Base-by-base conservation (phyloP, 306 rosid genomes). In the Malus asiatica region DNA sequence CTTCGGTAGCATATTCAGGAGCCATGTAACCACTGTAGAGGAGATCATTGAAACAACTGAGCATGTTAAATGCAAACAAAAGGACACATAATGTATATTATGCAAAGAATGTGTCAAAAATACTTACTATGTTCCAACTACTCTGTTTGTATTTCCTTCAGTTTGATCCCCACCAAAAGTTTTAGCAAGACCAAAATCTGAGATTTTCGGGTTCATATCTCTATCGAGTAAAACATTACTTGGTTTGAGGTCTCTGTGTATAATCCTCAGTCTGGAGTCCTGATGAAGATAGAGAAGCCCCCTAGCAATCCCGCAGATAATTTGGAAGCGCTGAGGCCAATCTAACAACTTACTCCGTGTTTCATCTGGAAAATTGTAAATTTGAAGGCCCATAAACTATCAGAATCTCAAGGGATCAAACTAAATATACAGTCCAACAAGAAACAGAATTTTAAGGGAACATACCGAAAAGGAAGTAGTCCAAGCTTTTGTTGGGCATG, bases 71-170 rank as follows among this genome's bases (percentile, higher is more conserved):
- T 23, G 1, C 11, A 27, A 55, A 13, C 5, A 38, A 23, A 32
- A 61, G 16, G 2, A 55, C 45, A 46, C 30, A 22, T 12, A 12
- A 5, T 77, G 42, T 38, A 18, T 9, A 6, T 3, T 46, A 18
- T n/a, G 27, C 22, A 5, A 44, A 29, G 40, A 71, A 5, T 3
- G 58, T 11, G 40, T 23, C 8, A 5, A 40, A 20, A 18, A 15
- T 62, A 81, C 96, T 84, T 86, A 87, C 90, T 85, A 89, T 22
- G 90, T 91, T 11, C 96, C 91, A 60, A 89, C 89, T 22, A 90
- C 83, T 87, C 89, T 83, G 2, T 76, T 79, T 65, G 92, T 90
- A 55, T 81, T 86, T 81, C 90, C 95, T 79, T 89, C 83, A 7
- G 63, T 74, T 1, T 87, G 83, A 35, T 89, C 84, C 4, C 89